Conservation (phyloP, 441 rosid species). For the Pelargonium myrrhifolium region DNA sequence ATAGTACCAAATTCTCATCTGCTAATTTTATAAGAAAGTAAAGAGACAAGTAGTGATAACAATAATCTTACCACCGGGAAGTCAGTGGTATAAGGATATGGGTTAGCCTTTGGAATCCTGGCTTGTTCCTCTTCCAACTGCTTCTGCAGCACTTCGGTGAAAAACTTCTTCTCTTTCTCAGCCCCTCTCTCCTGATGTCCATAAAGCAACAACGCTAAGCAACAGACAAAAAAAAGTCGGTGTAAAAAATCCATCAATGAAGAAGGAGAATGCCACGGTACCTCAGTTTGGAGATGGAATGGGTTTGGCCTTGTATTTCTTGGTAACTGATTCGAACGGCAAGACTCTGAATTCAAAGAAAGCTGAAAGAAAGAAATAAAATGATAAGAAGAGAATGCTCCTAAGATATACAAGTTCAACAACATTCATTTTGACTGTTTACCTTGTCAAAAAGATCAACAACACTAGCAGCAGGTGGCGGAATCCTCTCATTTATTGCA, state of each 20-base stretch:
- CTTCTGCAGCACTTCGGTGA: constrained; percentile 48
- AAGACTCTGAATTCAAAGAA: constrained; percentile 70
- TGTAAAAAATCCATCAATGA: constrained; percentile 2
- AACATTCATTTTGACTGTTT: background rate
- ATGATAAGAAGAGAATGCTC: background rate
- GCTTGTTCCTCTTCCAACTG: constrained; percentile 66
- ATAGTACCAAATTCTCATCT: background rate
- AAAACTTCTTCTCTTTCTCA: constrained; percentile 67
- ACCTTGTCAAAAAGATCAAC: constrained; percentile 82
- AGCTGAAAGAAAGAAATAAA: constrained; percentile 40
- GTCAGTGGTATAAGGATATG: constrained; percentile 94
- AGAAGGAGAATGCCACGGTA: constrained; percentile 20
- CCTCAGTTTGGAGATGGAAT: constrained; percentile 87
- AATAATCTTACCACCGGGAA: constrained; percentile 69
- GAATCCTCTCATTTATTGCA: constrained; percentile 80
- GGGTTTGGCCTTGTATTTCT: constrained; percentile 79
- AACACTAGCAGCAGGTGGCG: constrained; percentile 44
- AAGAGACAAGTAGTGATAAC: background rate
- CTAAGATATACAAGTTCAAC: no score
- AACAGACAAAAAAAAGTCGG: constrained; percentile 9
- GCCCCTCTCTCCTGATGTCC: constrained; percentile 80
- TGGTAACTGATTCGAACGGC: constrained; percentile 44
- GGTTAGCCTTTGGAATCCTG: constrained; percentile 71
- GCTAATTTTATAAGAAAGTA: background rate
- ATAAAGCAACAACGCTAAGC: background rate